Percentiles rank a stretch among this genome's conserved stretches.
phyloP scores from a whole-genome alignment of 352 stramenopile genomes.

The Thalassiosira sp. region DNA sequence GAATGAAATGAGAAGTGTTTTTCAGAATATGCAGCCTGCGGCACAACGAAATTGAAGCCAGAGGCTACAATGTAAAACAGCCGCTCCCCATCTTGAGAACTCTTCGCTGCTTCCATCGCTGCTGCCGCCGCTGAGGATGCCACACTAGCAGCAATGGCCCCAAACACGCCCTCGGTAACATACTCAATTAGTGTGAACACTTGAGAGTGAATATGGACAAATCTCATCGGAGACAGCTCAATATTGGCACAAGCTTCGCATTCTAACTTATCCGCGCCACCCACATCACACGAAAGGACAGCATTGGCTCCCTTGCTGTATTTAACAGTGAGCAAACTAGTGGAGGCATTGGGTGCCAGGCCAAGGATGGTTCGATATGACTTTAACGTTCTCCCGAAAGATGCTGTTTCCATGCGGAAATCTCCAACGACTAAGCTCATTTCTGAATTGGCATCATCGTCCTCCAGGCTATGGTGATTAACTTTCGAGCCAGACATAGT shows the following conservation, averaged over 20 bases:
- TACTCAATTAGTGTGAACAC: constrained; percentile 70
- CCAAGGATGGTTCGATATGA: constrained; percentile 78
- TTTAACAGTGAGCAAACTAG: constrained; percentile 75
- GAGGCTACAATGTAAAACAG: constrained; percentile 74
- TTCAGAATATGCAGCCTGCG: constrained; percentile 69
- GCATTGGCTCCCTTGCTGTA: constrained; percentile 69
- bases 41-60: constrained; percentile 78
- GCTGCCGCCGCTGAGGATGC: constrained; percentile 72
- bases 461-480: constrained; percentile 53
- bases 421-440: constrained; percentile 74
- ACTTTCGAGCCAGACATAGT: constrained; percentile 72
- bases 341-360: constrained; percentile 60
- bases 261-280: constrained; percentile 52
- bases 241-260: constrained; percentile 73
- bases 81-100: constrained; percentile 56
- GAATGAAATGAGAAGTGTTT: constrained; percentile 68
- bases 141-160: constrained; percentile 66
- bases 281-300: constrained; percentile 52
- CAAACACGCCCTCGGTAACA: constrained; percentile 78
- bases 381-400: constrained; percentile 55
- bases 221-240: constrained; percentile 75
- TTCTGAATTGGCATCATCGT: constrained; percentile 51
- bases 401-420: constrained; percentile 63
- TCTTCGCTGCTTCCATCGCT: constrained; percentile 73
- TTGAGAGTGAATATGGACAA: constrained; percentile 80